These are phyloP conservation scores for Dactylis glomerata DNA, from an alignment of 176 grass and related monocot species.

Conservation along the genomic window DNA sequence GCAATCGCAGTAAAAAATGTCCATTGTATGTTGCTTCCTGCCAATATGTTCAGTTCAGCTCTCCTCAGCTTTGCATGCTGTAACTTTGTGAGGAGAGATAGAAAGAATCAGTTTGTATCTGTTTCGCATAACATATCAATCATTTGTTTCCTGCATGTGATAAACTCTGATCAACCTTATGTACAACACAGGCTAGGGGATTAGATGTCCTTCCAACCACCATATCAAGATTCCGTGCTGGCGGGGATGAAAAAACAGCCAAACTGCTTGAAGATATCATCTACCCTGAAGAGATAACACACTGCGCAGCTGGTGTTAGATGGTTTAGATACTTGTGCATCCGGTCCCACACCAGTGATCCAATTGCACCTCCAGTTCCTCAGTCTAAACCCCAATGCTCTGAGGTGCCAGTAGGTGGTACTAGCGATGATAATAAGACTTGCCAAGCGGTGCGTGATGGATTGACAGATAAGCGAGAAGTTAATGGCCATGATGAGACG, in stretches of 20 bases:
- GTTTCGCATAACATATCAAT: background rate
- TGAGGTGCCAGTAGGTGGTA: constrained; percentile 9
- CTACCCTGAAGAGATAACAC: constrained; percentile 91
- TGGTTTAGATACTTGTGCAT: constrained; percentile 87
- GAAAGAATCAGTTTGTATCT: background rate
- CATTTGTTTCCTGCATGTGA: background rate
- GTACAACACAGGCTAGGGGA: constrained; percentile 62
- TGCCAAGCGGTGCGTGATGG: background rate
- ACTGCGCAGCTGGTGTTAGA: constrained; percentile 76
- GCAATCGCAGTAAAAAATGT: background rate
- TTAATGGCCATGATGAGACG: background rate
- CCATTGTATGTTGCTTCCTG: background rate
- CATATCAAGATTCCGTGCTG: constrained; percentile 75
- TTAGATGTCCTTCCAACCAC: constrained; percentile 93
- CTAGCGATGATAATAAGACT: background rate
- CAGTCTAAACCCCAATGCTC: background rate
- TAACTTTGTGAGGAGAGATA: background rate
- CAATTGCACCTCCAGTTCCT: background rate
- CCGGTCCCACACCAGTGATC: background rate
- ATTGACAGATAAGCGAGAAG: background rate
- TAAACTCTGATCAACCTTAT: background rate
- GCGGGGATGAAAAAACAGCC: constrained; percentile 75
- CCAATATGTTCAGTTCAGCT: background rate
- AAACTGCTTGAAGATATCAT: constrained; percentile 69
- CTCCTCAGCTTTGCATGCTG: background rate